A percentile compares a stretch with the other conserved stretches of the same genome.
These are phyloP conservation scores for Tulasnella sp. DNA, from an alignment of 768 basidiomycete species.

Conservation along the genomic window DNA sequence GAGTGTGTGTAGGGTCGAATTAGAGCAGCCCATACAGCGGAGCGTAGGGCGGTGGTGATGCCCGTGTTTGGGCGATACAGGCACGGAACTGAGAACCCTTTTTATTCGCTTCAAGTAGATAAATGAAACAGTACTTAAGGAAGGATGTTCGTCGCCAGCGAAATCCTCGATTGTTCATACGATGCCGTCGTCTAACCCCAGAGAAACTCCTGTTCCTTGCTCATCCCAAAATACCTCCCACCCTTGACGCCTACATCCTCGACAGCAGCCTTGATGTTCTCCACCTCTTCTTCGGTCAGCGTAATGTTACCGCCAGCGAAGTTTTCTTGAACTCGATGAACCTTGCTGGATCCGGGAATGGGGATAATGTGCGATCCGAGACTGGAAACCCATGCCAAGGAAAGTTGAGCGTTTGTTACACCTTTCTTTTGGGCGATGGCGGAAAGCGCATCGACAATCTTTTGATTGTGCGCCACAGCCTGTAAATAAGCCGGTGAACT, in stretches of 20 bases:
- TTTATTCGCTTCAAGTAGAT: background rate
- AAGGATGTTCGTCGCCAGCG: too few species aligned
- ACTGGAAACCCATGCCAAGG: conserved; percentile 50
- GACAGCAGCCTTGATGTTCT: conserved; percentile 19
- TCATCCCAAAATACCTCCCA: conserved; percentile 25
- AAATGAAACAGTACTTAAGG: background rate
- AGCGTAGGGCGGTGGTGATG: too few species aligned
- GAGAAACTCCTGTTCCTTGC: background rate
- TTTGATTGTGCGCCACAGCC: conserved; percentile 50
- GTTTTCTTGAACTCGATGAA: conserved; percentile 31
- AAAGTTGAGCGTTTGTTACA: conserved; percentile 49
- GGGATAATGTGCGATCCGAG: conserved; percentile 52
- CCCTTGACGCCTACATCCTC: conserved; percentile 20
- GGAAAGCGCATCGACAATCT: conserved; percentile 49
- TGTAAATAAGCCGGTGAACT: conserved; percentile 39
- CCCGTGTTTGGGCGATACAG: background rate
- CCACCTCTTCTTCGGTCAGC: conserved; percentile 9
- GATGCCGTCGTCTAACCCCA: background rate
- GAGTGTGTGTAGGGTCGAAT: too few species aligned
- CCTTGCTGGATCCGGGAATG: conserved; percentile 48
- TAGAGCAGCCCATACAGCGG: too few species aligned
- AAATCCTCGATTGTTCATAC: too few species aligned
- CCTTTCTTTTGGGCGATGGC: conserved; percentile 50
- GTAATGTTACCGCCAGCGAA: conserved; percentile 9
- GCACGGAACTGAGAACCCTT: conserved; percentile 31